Evolutionary conservation across 2,329 filamentous ascomycete genomes (phyloP), one percentile per base, ranked within the genome.

Genomic region (Aspergillus pseudonomiae): DNA sequence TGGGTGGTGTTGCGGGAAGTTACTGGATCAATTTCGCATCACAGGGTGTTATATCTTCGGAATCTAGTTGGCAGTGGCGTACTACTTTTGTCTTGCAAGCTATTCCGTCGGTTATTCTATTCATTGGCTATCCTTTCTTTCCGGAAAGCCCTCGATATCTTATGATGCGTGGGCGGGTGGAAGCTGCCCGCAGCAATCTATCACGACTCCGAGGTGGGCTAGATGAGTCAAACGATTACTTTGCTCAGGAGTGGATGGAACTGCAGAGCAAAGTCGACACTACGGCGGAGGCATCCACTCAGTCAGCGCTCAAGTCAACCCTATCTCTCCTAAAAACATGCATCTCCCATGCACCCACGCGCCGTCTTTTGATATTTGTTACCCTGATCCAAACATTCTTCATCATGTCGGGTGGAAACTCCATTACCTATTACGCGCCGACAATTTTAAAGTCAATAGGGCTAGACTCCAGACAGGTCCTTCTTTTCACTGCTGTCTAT

Each of bases 301-400:
- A 52, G 14, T 52, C 48, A 30, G 55, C 55, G 5, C 55, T 57
- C 14, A 19, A 28, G 9, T 19, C 39, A 14, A 26, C n/a, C 28
- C 21, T 56, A 12, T 57, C 63, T 1, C 60, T 70, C 4, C 14
- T 65, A 4, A 48, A 57, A 4, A 28, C 59, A 7, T 67, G 67
- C 12, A 14, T 64, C 41, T 48, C 59, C 1, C 53, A 68, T 41
- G 21, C 58, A 0, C 46, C 65, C 2, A 71, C 68, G 7, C 70
- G 75, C 6, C 70, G 71, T 26, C 59, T 72, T 56, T 70, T 76
- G 28, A 59, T 73, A 9, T 67, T 72, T 36, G 71, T 74, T 21
- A 67, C 65, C 2, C 53, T 74, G n/a, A 70, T 73, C 28, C 69
- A 73, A 46, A 72, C 69, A 3, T 77, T 75, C 63, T 68, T 73